Conservation (phyloP, 306 rosid genomes). For the Vicia sativa region DNA sequence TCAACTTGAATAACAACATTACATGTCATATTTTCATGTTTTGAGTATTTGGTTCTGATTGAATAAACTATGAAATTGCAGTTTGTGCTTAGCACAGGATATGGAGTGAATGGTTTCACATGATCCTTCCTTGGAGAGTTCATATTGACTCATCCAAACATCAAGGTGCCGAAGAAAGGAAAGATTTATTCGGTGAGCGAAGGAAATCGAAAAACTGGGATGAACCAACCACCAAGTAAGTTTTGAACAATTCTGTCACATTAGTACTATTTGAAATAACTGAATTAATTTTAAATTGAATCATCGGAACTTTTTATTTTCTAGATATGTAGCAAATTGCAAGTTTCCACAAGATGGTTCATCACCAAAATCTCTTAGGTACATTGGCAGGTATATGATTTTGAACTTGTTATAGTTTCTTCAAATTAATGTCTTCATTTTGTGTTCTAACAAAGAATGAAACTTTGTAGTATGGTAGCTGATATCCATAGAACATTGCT, state of each 20-base stretch:
- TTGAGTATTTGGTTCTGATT: constrained; percentile 4
- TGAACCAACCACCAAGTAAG: constrained; percentile 70
- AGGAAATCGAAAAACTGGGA: constrained; percentile 96
- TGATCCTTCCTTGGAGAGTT: constrained; percentile 97
- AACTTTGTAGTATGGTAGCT: constrained; percentile 79
- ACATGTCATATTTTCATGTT: not conserved
- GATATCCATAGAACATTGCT: constrained; percentile 95
- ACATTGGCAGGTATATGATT: constrained; percentile 76
- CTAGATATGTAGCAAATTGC: constrained; percentile 84
- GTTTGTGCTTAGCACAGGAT: constrained; percentile 86
- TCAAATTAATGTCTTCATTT: constrained; percentile 21
- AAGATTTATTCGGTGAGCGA: constrained; percentile 90
- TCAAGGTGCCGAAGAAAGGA: constrained; percentile 90
- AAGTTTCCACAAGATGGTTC: constrained; percentile 85
- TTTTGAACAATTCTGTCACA: constrained; percentile 11
- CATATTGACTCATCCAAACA: constrained; percentile 91
- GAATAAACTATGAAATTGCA: constrained; percentile 39
- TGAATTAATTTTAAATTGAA: constrained; percentile 2
- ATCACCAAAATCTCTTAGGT: constrained; percentile 84
- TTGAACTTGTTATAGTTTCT: constrained; percentile 10
- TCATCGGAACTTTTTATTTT: constrained; percentile 20
- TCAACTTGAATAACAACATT: too few relatives aligned
- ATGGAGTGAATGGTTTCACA: constrained; percentile 88
- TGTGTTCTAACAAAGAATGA: constrained; percentile 10
- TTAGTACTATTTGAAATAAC: constrained; percentile 15